Conservation (phyloP, 768 basidiomycete species). For the Flagelloscypha sp. region DNA sequence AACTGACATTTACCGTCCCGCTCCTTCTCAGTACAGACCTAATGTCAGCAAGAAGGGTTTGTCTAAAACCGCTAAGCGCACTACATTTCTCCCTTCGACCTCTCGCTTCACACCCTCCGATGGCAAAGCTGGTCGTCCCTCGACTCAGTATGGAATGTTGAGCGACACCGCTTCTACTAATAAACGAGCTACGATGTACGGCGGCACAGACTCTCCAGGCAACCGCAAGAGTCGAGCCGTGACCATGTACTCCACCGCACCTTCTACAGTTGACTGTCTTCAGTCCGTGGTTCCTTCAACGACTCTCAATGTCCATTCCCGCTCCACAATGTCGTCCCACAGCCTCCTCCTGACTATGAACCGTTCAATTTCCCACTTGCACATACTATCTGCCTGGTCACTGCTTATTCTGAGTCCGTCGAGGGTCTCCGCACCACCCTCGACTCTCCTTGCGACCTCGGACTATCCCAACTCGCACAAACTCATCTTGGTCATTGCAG, state of each 20-base stretch:
- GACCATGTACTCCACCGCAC: too few relatives aligned
- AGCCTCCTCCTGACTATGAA: slow-evolving; percentile 85
- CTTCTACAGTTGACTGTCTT: slow-evolving; percentile 13
- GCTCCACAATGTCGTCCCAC: slow-evolving; percentile 80
- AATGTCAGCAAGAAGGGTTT: slow-evolving; percentile 74
- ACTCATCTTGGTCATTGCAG: slow-evolving; percentile 88
- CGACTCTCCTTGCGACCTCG: slow-evolving; percentile 96
- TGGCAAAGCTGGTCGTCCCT: slow-evolving; percentile 42
- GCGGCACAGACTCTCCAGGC: too few relatives aligned
- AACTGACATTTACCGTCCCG: slow-evolving; percentile 91
- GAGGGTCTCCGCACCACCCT: slow-evolving; percentile 95
- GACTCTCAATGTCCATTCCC: slow-evolving; percentile 91
- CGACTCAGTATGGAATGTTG: slow-evolving; percentile 59
- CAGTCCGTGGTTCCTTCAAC: slow-evolving; percentile 36
- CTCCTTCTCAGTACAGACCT: slow-evolving; percentile 84
- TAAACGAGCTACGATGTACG: slow-evolving; percentile 53
- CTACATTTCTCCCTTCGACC: slow-evolving; percentile 55
- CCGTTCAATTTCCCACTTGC: slow-evolving; percentile 94
- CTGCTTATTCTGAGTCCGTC: slow-evolving; percentile 94
- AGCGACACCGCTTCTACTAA: slow-evolving; percentile 41
- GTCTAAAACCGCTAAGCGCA: slow-evolving; percentile 42
- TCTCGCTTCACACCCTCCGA: slow-evolving; percentile 75
- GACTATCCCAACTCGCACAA: slow-evolving; percentile 99
- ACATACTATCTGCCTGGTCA: slow-evolving; percentile 93
- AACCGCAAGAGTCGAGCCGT: slow-evolving; percentile 17